These are phyloP conservation scores for Fusarium chaquense DNA, from an alignment of 2,329 filamentous ascomycete genomes.

Conservation along the genomic window DNA sequence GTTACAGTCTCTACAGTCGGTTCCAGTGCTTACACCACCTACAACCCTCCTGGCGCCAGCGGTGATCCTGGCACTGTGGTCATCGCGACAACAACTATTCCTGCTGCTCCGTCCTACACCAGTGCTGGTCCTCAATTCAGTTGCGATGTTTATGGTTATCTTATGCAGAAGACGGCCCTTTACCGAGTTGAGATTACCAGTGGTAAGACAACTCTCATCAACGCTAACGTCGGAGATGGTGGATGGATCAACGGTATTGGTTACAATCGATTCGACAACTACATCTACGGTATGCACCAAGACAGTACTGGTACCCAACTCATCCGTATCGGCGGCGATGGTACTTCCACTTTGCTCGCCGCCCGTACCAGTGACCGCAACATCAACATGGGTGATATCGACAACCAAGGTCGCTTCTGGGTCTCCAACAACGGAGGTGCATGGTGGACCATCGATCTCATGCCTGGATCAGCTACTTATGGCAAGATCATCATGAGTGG, in stretches of 20 bases:
- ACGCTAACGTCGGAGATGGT: constrained; percentile 30
- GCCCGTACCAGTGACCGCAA: constrained; percentile 29
- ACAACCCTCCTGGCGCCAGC: constrained; percentile 8
- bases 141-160: constrained; percentile 38
- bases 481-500: constrained; percentile 40
- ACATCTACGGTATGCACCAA: constrained; percentile 38
- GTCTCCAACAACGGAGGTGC: constrained; percentile 38
- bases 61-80: constrained; percentile 30
- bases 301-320: constrained; percentile 33
- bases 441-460: constrained; percentile 45
- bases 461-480: constrained; percentile 34
- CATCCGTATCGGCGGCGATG: constrained; percentile 42
- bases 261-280: constrained; percentile 41
- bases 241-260: constrained; percentile 42
- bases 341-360: constrained; percentile 31
- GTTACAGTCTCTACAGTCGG: constrained; percentile 15
- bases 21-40: constrained; percentile 17
- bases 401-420: constrained; percentile 42
- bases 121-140: constrained; percentile 12
- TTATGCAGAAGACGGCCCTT: constrained; percentile 35
- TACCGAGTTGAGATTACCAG: constrained; percentile 35
- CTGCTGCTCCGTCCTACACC: constrained; percentile 11
- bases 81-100: constrained; percentile 13
- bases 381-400: constrained; percentile 44
- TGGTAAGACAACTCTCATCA: constrained; percentile 36